Evolutionary conservation across 345 rosid genomes (phyloP).

Genomic region (Citrus medica): DNA sequence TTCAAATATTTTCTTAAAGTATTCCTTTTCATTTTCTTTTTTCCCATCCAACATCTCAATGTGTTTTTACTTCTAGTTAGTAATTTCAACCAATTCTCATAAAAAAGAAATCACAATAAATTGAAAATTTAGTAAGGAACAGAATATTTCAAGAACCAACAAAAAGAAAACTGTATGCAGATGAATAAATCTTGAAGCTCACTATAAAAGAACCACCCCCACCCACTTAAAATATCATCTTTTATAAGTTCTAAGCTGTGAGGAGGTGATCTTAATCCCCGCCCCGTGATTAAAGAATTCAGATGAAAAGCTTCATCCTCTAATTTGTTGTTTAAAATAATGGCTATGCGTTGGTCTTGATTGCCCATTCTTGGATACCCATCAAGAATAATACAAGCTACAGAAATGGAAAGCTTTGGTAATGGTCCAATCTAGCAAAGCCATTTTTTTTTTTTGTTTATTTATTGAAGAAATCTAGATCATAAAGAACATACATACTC

Average conservation of each 20-base stretch:
- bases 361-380: background rate
- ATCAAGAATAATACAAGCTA: background rate
- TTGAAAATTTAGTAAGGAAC: background rate
- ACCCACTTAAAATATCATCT: background rate
- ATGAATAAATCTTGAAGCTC: background rate
- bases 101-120: background rate
- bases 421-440: constrained; percentile 5
- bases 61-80: too few species aligned
- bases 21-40: background rate
- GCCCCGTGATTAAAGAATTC: background rate
- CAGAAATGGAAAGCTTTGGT: constrained; percentile 15
- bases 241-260: background rate
- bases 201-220: too few species aligned
- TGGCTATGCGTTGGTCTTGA: background rate
- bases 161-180: background rate
- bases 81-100: background rate
- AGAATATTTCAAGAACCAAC: background rate
- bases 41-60: too few species aligned
- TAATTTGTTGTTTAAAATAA: background rate
- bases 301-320: background rate
- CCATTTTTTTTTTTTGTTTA: background rate
- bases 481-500: background rate
- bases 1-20: too few species aligned
- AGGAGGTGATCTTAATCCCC: too few species aligned
- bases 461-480: too few species aligned